A percentile compares a stretch with the other conserved stretches of the same genome.
Conservation (phyloP, 192 early-diverging fungal species). For the Geranomyces michiganensis region DNA sequence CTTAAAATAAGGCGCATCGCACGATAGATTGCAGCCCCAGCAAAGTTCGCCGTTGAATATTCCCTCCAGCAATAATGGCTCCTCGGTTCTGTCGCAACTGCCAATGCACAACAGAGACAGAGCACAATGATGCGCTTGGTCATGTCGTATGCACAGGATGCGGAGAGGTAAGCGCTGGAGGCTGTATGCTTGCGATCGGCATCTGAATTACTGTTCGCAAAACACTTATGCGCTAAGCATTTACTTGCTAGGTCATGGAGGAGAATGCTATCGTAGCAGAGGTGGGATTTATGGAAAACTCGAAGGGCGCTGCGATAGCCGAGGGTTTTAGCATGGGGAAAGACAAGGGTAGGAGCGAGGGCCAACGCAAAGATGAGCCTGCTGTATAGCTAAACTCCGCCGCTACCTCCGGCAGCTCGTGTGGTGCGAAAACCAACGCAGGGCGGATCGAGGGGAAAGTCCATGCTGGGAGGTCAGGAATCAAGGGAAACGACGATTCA, state of each 20-base stretch:
- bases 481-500: slow-evolving; percentile 49
- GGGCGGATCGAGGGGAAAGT: slow-evolving; percentile 1
- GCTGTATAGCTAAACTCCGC: too few relatives aligned
- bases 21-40: too few relatives aligned
- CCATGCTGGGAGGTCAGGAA: slow-evolving; percentile 31
- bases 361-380: neutral
- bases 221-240: neutral
- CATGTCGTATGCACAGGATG: slow-evolving; percentile 71
- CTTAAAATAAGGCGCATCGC: too few relatives aligned
- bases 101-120: slow-evolving; percentile 46
- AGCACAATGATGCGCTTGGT: slow-evolving; percentile 71
- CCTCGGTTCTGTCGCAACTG: slow-evolving; percentile 31
- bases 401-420: slow-evolving; percentile 6
- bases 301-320: slow-evolving; percentile 77
- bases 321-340: slow-evolving; percentile 49
- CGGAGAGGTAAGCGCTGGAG: slow-evolving; percentile 49
- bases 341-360: slow-evolving; percentile 34
- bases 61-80: neutral
- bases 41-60: too few relatives aligned
- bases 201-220: neutral
- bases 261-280: slow-evolving; percentile 93
- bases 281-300: slow-evolving; percentile 84
- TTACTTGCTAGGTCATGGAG: slow-evolving; percentile 73
- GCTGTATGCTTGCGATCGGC: neutral
- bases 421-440: slow-evolving; percentile 4